These are phyloP conservation scores for Candida alai DNA, from an alignment of 805 yeast genomes.

Conservation along the genomic window DNA sequence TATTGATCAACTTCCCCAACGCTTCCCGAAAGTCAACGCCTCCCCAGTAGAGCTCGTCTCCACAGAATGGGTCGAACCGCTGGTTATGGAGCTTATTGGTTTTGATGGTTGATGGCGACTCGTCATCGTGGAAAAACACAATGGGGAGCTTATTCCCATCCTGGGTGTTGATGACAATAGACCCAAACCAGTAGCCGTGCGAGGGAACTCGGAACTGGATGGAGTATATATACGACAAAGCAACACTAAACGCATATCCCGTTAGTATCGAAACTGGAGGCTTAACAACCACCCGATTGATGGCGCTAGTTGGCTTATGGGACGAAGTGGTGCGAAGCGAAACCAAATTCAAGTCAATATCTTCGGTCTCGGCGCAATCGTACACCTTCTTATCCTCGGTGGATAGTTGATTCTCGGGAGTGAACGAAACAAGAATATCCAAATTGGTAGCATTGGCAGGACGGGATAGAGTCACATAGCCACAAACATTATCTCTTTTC, in stretches of 20 bases:
- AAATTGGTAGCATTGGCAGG: slow-evolving; percentile 48
- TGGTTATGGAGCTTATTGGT: slow-evolving; percentile 58
- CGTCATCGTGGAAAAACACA: slow-evolving; percentile 89
- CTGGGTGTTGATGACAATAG: slow-evolving; percentile 68
- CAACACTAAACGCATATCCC: slow-evolving; percentile 67
- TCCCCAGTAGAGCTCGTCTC: slow-evolving; percentile 74
- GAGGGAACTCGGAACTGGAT: slow-evolving; percentile 83
- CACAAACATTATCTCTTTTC: slow-evolving; percentile 73
- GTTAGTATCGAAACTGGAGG: slow-evolving; percentile 51
- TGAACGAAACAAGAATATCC: slow-evolving; percentile 63
- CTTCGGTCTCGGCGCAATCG: slow-evolving; percentile 47
- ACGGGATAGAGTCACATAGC: slow-evolving; percentile 63
- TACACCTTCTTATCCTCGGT: slow-evolving; percentile 43
- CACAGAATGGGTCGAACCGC: slow-evolving; percentile 71
- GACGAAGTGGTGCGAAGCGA: slow-evolving; percentile 10
- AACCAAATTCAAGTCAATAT: slow-evolving; percentile 18
- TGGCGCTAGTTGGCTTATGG: neutral
- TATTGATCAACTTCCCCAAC: slow-evolving; percentile 50
- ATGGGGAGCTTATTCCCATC: slow-evolving; percentile 72
- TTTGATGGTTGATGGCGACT: slow-evolving; percentile 66
- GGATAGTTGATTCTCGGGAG: slow-evolving; percentile 53
- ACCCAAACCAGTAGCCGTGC: slow-evolving; percentile 89
- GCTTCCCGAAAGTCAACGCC: slow-evolving; percentile 70
- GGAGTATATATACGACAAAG: slow-evolving; percentile 62
- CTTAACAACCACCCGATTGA: slow-evolving; percentile 35